phyloP scores from a whole-genome alignment of 2,329 filamentous ascomycete species.

The Byssoonygena ceratinophila region DNA sequence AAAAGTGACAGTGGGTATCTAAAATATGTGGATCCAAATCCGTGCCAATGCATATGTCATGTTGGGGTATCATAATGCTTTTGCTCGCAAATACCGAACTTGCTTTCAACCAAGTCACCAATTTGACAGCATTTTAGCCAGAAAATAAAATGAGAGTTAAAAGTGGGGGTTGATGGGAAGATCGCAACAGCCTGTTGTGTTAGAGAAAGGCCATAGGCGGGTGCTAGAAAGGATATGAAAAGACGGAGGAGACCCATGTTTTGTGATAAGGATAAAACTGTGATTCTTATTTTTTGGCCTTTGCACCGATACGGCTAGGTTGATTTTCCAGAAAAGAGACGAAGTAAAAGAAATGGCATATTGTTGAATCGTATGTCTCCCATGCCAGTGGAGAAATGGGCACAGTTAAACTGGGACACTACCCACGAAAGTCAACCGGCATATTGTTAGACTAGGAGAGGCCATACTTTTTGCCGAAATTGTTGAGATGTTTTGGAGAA shows the following conservation, averaged over 20 bases:
- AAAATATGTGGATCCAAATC: neutral
- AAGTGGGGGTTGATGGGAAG: neutral
- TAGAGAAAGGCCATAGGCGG: neutral
- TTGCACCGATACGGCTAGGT: too few species aligned
- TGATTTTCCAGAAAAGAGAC: neutral
- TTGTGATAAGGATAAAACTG: neutral
- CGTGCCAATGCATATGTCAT: neutral
- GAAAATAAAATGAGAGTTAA: neutral
- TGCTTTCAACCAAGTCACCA: neutral
- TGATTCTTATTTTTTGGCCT: too few species aligned
- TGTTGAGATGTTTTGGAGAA: neutral
- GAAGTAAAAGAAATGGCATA: neutral
- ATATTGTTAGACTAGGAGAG: neutral
- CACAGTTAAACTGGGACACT: neutral
- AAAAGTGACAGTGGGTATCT: conserved; percentile 1
- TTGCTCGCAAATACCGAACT: neutral
- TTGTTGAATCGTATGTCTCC: neutral
- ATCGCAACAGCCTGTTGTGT: neutral
- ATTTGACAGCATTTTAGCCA: neutral
- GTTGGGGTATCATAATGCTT: neutral
- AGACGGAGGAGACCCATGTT: neutral
- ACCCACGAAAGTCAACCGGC: neutral
- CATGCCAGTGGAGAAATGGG: neutral
- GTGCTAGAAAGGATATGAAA: neutral
- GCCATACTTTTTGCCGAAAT: neutral